Evolutionary conservation across 2,329 filamentous ascomycete species (phyloP).

Genomic region (Verticillium isaacii): DNA sequence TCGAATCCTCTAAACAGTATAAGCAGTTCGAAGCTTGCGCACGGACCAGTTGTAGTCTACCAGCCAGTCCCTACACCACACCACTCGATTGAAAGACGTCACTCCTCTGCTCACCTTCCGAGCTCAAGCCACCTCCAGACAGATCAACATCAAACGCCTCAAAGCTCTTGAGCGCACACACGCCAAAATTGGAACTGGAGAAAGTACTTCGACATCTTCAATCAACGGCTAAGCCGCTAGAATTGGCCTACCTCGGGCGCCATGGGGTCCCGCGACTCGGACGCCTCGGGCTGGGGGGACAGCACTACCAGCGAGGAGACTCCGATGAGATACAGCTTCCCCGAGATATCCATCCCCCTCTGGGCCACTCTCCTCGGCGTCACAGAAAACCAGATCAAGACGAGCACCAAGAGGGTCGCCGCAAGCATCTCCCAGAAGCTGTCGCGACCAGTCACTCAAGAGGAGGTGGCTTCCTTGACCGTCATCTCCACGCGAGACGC

Average conservation of each 20-base stretch:
- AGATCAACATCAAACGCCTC: neutral
- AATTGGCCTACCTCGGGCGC: neutral
- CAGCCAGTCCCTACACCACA: neutral
- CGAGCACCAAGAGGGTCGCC: neutral
- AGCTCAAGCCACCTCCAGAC: neutral
- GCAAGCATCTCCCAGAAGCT: neutral
- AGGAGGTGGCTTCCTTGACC: conserved; percentile 28
- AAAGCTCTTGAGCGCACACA: neutral
- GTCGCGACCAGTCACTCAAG: conserved; percentile 24
- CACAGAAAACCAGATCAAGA: neutral
- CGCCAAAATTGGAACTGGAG: neutral
- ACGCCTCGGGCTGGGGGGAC: neutral
- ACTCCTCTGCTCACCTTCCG: neutral
- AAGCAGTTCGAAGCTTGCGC: neutral
- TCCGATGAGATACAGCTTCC: neutral
- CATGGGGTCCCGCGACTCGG: neutral
- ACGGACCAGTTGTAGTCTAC: neutral
- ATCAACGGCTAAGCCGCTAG: neutral
- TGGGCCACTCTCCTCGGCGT: conserved; percentile 2
- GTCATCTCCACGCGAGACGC: conserved; percentile 16
- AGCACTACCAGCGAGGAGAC: neutral
- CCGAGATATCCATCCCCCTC: conserved; percentile 1
- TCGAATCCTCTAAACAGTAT: neutral
- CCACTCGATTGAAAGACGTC: neutral
- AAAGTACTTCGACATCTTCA: neutral